Conservation (phyloP, 371 early-diverging fungal genomes). For the Fennellomyces sp. region DNA sequence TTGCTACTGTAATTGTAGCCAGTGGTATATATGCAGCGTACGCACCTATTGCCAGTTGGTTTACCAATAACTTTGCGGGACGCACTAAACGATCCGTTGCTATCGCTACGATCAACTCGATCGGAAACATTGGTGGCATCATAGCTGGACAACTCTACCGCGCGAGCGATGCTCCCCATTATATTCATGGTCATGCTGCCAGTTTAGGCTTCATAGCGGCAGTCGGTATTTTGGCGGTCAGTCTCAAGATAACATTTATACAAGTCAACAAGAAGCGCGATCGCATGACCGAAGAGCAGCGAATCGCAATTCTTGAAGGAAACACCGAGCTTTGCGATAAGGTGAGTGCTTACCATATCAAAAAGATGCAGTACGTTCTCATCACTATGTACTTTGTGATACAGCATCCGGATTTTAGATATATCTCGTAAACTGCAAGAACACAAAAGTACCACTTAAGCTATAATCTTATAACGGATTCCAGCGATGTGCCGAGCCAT, state of each 20-base stretch:
- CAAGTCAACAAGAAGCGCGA: constrained; percentile 57
- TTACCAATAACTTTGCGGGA: constrained; percentile 63
- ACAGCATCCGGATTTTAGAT: constrained; percentile 60
- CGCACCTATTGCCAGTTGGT: constrained; percentile 49
- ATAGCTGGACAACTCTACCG: constrained; percentile 66
- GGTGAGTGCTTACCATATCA: constrained; percentile 10
- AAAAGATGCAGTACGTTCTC: background rate
- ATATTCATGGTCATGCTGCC: constrained; percentile 48
- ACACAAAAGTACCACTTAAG: too few relatives aligned
- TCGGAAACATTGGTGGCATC: constrained; percentile 38
- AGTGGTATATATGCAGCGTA: constrained; percentile 57
- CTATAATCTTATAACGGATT: too few relatives aligned
- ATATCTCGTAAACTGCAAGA: constrained; percentile 40
- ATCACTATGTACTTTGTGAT: too few relatives aligned
- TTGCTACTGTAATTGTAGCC: constrained; percentile 52
- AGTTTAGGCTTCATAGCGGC: constrained; percentile 44
- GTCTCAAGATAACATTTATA: constrained; percentile 41
- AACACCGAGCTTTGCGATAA: constrained; percentile 51
- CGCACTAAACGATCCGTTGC: constrained; percentile 68
- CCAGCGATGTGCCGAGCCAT: too few relatives aligned
- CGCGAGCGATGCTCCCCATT: constrained; percentile 59
- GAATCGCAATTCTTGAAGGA: constrained; percentile 34
- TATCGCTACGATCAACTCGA: constrained; percentile 56
- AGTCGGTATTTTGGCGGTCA: constrained; percentile 35
- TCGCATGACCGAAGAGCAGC: constrained; percentile 53